Evolutionary conservation across 768 basidiomycete genomes (phyloP), one percentile per base, ranked within the genome.

Genomic region (Imleria badia): DNA sequence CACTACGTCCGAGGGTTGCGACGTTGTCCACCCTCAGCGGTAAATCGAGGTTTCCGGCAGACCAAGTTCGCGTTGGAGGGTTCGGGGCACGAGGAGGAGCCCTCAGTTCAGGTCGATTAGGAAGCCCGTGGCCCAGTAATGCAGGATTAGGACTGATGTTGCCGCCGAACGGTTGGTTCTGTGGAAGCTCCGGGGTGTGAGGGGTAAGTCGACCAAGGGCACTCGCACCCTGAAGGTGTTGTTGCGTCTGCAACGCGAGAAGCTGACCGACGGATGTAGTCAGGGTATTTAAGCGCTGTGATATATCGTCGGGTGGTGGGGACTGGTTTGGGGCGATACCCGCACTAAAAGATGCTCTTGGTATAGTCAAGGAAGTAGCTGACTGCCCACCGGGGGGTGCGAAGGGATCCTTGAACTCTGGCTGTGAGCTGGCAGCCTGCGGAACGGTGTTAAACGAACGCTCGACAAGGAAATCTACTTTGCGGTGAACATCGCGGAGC

Each of bases 391-490:
- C 56, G 9, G 67, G 45, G 8, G 81, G 66, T 31, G 88, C 83
- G 63, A 92, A 92, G 0, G 90, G 90, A 64, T 91, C 85, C 66
- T 87, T 87, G 76, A 91, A 92, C 61, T 91, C 89, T n/a, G 87
- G 86, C 53, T 84, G 80, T 29, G 58, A 60, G 52, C 22, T 64
- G 62, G 45, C 49, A n/a, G 46, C 60, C 62, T 52, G 64, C 26
- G 53, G 49, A n/a, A 42, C 35, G 39, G 42, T 66, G 45, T 55
- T 63, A 49, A 88, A 66, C 12, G 83, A 79, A 26, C 86, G 82
- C 56, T 92, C 89, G 29, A 93, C 75, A 50, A 94, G 77, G 15
- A 91, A 62, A 64, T 86, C 83, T 55, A 93, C 81, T 73, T 93
- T 94, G 66, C 83, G 84, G 58, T 85, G 82, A 44, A 94, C 77